Conservation (phyloP, 345 rosid genomes). For the Alliaria petiolata region DNA sequence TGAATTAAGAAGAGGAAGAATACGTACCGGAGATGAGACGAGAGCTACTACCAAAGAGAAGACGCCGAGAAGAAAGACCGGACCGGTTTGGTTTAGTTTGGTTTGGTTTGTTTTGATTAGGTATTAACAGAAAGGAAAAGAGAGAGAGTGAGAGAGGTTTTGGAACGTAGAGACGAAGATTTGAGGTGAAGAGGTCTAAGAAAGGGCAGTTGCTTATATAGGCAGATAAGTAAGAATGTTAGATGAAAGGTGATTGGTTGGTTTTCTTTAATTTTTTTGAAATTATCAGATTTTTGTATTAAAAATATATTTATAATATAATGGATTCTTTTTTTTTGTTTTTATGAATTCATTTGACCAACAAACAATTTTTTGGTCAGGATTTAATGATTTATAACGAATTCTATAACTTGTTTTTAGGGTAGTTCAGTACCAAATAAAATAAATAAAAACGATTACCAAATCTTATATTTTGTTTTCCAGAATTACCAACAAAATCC, state of each 20-base stretch:
- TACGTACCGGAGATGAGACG: constrained; percentile 1
- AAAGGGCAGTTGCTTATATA: constrained; percentile 14
- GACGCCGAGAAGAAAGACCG: neutral
- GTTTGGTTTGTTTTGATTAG: neutral
- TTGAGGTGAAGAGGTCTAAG: constrained; percentile 1
- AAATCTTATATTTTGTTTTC: neutral
- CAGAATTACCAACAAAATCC: neutral
- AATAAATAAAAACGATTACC: neutral
- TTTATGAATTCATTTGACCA: neutral
- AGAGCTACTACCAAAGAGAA: neutral
- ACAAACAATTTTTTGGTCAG: neutral
- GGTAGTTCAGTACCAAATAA: neutral
- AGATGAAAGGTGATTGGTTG: constrained; percentile 9
- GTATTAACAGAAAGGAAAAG: neutral
- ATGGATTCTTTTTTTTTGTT: too few relatives aligned
- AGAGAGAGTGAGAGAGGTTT: constrained; percentile 1
- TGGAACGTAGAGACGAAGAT: neutral
- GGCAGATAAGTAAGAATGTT: constrained; percentile 18
- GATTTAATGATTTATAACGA: neutral
- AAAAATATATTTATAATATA: neutral
- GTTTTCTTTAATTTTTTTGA: neutral
- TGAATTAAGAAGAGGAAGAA: constrained; percentile 6
- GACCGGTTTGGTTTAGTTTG: neutral
- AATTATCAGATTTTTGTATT: neutral
- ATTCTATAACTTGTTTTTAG: neutral